Base-by-base conservation (phyloP, 2,329 filamentous ascomycete genomes). In the Blastomyces silverae region DNA sequence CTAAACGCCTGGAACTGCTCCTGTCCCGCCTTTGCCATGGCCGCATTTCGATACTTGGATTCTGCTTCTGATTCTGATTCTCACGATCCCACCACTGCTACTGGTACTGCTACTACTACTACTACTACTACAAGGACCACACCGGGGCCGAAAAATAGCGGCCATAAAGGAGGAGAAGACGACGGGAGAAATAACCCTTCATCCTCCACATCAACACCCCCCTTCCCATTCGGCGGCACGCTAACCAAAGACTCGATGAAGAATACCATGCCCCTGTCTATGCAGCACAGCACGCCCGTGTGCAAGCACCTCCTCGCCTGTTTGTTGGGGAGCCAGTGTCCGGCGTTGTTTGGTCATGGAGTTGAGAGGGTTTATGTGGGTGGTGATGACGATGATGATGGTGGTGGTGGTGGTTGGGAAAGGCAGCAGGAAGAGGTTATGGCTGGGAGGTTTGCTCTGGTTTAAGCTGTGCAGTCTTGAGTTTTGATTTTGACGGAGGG, bases 1-100 rank as follows among this genome's bases (percentile, higher is more conserved):
- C 82, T 92, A 1, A 70, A 75, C 0, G 85, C 88, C 1, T 97
- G 94, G 94, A 92, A 89, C 75, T 99, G 94, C 76, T 90, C 86
- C 0, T 99, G 94, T 79, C 89, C 92, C 3, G 87, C 87, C 0
- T 97, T 97, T 75, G 83, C 88, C 0, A 87, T 95, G 67, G 81
- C 87, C 25, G 84, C 88, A 2, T 92, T 92, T 57, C 42, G 63
- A 50, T 52, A 64, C 48, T 6, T 53, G 53, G 46, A 42, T 62
- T 53, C 60, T 39, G 37, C 11, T 39, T 39, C 37, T 13, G 46
- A 34, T 62, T 53, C 60, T 39, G 37, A 39, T 39, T 39, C 37
- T 13, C 37, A 10, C 37, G 37, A 39, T 11, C 37, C 10, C 37
- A 39, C 37, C 10, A 39, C 37, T 3, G 10, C 10, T 13, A 39